Conservation (phyloP, 169 alveolate species). For the Plasmodium gonderi region DNA sequence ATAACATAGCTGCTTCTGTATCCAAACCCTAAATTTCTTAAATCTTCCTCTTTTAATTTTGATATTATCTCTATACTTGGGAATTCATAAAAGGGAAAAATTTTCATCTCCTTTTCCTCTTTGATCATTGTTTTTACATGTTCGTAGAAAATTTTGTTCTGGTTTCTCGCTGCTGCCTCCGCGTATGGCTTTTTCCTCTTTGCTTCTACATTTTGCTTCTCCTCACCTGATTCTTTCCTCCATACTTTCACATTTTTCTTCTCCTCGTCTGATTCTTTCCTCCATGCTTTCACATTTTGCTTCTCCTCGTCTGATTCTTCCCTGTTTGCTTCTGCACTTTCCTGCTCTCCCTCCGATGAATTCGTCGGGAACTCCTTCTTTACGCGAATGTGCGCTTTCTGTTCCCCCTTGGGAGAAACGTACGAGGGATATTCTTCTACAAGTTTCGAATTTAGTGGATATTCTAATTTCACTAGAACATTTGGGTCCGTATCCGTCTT, state of each 20-base stretch:
- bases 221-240: neutral
- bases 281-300: neutral
- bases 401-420: neutral
- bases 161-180: neutral
- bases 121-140: slow-evolving; percentile 15
- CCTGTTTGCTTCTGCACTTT: neutral
- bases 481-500: neutral
- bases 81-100: slow-evolving; percentile 75
- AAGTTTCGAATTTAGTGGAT: neutral
- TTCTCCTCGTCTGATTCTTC: neutral
- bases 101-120: slow-evolving; percentile 34
- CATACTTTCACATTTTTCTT: neutral
- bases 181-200: neutral
- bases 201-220: neutral
- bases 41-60: slow-evolving; percentile 39
- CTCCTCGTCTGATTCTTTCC: neutral
- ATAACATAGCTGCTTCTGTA: slow-evolving; percentile 78
- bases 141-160: slow-evolving; percentile 57
- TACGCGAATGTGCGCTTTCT: neutral
- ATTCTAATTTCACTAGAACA: neutral
- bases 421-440: neutral
- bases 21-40: slow-evolving; percentile 79
- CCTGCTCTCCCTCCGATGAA: neutral
- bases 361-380: neutral
- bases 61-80: slow-evolving; percentile 76